Conservation (phyloP, 179 eudicot genomes). For the Beta macrorhiza region DNA sequence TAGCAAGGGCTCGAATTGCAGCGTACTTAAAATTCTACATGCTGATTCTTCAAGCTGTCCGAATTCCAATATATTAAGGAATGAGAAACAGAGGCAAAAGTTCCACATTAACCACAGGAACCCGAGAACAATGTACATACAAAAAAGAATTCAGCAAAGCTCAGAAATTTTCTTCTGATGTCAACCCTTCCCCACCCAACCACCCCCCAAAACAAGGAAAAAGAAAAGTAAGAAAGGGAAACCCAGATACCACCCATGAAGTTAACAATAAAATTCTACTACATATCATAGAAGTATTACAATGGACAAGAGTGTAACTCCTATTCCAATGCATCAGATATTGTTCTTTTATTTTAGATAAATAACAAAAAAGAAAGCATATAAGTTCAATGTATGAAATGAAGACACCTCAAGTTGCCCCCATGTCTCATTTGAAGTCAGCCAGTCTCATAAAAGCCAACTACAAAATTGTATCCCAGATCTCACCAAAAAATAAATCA, state of each 20-base stretch:
- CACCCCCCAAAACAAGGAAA: not conserved
- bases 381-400: not conserved
- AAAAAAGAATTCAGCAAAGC: not conserved
- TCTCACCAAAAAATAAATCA: not conserved
- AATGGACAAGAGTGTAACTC: not conserved
- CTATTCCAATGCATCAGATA: not conserved
- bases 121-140: not conserved
- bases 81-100: not conserved
- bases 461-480: not conserved
- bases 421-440: not conserved
- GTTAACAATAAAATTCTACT: too few species aligned
- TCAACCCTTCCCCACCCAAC: not conserved
- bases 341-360: not conserved
- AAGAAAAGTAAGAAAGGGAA: not conserved
- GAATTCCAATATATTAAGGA: not conserved
- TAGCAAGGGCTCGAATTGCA: conserved; percentile 4
- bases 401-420: not conserved
- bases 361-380: not conserved
- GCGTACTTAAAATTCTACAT: not conserved
- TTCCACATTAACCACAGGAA: not conserved
- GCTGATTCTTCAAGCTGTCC: not conserved
- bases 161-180: not conserved
- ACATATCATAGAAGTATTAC: not conserved
- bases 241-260: not conserved
- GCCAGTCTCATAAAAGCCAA: not conserved